Base-by-base conservation (phyloP, 2,329 filamentous ascomycete genomes). In the Chrysoporthe cubensis region DNA sequence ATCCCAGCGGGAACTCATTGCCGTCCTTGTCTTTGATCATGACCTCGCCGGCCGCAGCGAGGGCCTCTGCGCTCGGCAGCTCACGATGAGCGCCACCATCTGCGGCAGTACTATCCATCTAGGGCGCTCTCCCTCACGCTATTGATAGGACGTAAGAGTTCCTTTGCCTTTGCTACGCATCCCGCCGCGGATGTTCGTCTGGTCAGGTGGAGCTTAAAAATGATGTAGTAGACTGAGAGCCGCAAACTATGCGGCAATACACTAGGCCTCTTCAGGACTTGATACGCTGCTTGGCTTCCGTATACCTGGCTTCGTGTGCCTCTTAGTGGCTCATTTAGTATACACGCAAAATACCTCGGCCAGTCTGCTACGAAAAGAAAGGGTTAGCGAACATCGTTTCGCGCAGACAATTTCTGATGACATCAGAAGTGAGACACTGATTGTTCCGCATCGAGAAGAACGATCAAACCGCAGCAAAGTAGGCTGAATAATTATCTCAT, bases 1-100 rank as follows among this genome's bases (percentile, higher is more conserved):
- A 58, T 42, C 58, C 63, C 8, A 66, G 21, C 5, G 65, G 42
- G 18, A 66, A 11, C 7, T 42, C 48, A 1, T 66, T 63, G 4
- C 58, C 65, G 2, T 63, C 65, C 32, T 21, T 40, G 34, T 66
- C 59, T 42, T 66, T 66, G 42, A 66, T 63, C 2, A 63, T n/a
- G n/a, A 66, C 13, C 16, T 66, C 65, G 32, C 65, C 65, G n/a
- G 42, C 59, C 59, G 57, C 65, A 8, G 13, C 42, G 40, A 66
- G 11, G 9, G 21, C 11, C 34, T 63, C 56, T 13, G 37, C 2
- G 21, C 62, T 50, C 3, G 65, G 65, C 21, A 66, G 65, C 48
- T 62, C 58, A 21, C 50, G 59, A 26, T 66, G 65, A 16, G 42
- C 11, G 16, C 56, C 34, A n/a, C 16, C 16, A 2, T 58, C 56